Percentiles rank a stretch among this genome's conserved stretches.
Conservation (phyloP, 495 filamentous ascomycete species). For the Neohortaea acidophila region DNA sequence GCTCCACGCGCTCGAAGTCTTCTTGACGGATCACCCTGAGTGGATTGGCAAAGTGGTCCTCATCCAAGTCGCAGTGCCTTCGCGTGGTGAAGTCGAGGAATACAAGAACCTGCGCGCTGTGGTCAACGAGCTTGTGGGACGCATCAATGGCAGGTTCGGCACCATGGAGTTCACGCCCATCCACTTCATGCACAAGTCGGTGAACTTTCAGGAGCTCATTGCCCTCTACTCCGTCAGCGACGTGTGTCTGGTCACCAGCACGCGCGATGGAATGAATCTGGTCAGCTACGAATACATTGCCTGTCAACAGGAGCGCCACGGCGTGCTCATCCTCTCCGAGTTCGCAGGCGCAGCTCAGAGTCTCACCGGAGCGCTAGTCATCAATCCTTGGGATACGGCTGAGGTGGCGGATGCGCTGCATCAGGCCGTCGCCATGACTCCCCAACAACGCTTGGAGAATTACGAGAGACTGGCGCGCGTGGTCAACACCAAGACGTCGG, state of each 20-base stretch:
- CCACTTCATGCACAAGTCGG: conserved; percentile 84
- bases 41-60: conserved; percentile 82
- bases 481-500: conserved; percentile 79
- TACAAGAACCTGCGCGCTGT: conserved; percentile 84
- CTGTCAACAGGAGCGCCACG: conserved; percentile 66
- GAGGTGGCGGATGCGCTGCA: conserved; percentile 76
- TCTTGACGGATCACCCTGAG: conserved; percentile 82
- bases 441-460: conserved; percentile 68
- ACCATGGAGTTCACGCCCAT: conserved; percentile 89
- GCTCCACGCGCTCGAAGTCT: conserved; percentile 76
- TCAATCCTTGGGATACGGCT: conserved; percentile 85
- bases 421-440: conserved; percentile 67
- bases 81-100: conserved; percentile 84
- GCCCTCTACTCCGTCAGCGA: conserved; percentile 83
- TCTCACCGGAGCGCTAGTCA: conserved; percentile 68
- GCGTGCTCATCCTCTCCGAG: conserved; percentile 82
- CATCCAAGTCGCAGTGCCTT: conserved; percentile 86
- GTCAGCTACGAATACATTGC: conserved; percentile 95
- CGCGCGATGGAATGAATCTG: conserved; percentile 93
- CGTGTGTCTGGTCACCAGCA: conserved; percentile 77
- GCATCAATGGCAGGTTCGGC: conserved; percentile 85
- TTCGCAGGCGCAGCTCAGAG: conserved; percentile 83
- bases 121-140: conserved; percentile 78
- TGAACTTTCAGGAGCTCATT: conserved; percentile 77
- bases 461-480: conserved; percentile 70